Percentiles rank a stretch among this genome's conserved stretches.
Evolutionary conservation across 225 moss, liverwort and hornwort species (phyloP).

Genomic region (Bryum argenteum): DNA sequence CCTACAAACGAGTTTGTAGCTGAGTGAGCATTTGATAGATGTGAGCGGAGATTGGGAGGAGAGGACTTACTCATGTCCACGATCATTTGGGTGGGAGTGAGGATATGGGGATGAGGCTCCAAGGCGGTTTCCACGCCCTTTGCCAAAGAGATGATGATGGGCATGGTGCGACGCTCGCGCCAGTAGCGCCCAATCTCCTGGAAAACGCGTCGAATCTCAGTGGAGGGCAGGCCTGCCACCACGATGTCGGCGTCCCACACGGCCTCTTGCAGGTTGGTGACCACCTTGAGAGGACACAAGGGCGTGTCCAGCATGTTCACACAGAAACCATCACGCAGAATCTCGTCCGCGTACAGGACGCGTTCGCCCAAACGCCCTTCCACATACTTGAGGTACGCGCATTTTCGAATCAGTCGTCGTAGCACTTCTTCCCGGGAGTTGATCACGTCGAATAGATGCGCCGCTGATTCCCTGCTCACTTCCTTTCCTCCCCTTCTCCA

Average conservation of each 20-base stretch:
- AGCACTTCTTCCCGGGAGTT: conserved; percentile 94
- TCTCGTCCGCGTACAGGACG: conserved; percentile 79
- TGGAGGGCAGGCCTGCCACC: conserved; percentile 90
- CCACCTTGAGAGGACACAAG: conserved; percentile 87
- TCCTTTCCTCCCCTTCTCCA: conserved; percentile 89
- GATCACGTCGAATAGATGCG: conserved; percentile 83
- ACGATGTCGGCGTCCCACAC: conserved; percentile 98
- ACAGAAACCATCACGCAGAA: conserved; percentile 93
- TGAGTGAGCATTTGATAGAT: no score
- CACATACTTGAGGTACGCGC: conserved; percentile 96
- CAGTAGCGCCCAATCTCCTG: conserved; percentile 90
- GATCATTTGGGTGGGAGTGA: conserved; percentile 98
- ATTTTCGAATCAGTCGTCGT: conserved; percentile 87
- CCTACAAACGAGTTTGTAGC: not conserved
- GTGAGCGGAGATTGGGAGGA: conserved; percentile 23
- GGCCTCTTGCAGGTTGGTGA: conserved; percentile 93
- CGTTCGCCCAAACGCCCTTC: conserved; percentile 93
- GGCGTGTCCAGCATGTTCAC: conserved; percentile 96
- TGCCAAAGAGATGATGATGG: conserved; percentile 88
- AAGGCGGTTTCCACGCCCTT: conserved; percentile 97
- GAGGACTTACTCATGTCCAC: conserved; percentile 73
- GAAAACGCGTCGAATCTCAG: conserved; percentile 82
- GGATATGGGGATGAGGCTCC: conserved; percentile 88
- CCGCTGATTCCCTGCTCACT: conserved; percentile 75
- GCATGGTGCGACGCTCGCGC: conserved; percentile 90